Evolutionary conservation across 345 rosid genomes (phyloP), one percentile per base, ranked within the genome.

Genomic region (Lepidium didymum): DNA sequence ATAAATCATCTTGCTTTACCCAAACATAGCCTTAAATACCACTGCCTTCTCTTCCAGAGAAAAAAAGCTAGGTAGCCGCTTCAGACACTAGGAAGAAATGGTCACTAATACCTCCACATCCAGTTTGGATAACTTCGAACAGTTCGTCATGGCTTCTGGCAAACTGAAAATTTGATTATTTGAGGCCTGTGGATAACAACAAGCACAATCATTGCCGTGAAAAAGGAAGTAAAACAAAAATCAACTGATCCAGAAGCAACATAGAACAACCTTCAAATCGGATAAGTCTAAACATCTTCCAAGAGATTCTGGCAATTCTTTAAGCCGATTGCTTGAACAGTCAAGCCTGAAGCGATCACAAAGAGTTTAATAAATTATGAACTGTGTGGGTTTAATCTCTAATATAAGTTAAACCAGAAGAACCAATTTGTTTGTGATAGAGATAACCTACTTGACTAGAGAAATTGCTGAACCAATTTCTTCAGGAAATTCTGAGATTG

Each of bases 241-340:
- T 7, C 23, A 74, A 68, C 53, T 35, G 50, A 68, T 65, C 35
- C 51, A 77, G 42, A 58, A 61, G 66, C 15, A 65, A 56, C 47
- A 64, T 7, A 36, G 14, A 59, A 69, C 62, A 82, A 93, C 98
- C 98, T 93, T 93, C 57, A 90, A 69, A 38, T 88, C 97, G 13
- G 87, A 87, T 78, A 93, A 81, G 67, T 86, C 81, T 63, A 77
- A 64, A 75, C 98, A 93, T 68, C 77, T 83, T 72, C 92, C 87
- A 67, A 93, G 86, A 55, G 91, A 82, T 72, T 78, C 72, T 46
- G 98, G 97, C 38, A 93, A 82, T 68, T 87, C 91, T 77, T 78
- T 81, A 15, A 93, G 86, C 63, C 68, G 84, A 82, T 93, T 93
- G 64, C 74, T 77, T 36, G 94, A 93, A 82, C 96, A 90, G 80